Percentiles rank a stretch among this genome's conserved stretches.
These are phyloP conservation scores for Tuber microsphaerosporum DNA, from an alignment of 495 filamentous ascomycete species.

Conservation along the genomic window DNA sequence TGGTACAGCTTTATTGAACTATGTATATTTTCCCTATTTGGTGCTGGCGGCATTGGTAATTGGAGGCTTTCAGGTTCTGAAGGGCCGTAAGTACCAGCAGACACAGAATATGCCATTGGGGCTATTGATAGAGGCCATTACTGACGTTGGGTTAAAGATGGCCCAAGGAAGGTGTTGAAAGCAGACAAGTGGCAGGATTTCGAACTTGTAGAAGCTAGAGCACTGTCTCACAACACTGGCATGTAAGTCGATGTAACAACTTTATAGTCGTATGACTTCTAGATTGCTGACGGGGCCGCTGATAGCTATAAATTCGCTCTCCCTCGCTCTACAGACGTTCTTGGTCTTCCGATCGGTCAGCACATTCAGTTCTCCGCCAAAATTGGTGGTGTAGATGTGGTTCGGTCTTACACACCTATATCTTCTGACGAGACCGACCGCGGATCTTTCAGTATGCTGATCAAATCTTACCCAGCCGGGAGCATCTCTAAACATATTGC, in stretches of 20 bases:
- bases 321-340: constrained; percentile 64
- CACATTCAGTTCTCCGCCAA: constrained; percentile 89
- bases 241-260: constrained; percentile 53
- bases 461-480: constrained; percentile 92
- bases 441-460: constrained; percentile 88
- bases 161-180: constrained; percentile 71
- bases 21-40: constrained; percentile 67
- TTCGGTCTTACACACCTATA: constrained; percentile 93
- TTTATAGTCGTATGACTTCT: constrained; percentile 5
- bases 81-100: constrained; percentile 48
- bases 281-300: constrained; percentile 1
- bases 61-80: constrained; percentile 59
- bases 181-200: constrained; percentile 82
- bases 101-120: constrained; percentile 2
- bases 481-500: constrained; percentile 91
- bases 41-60: constrained; percentile 56
- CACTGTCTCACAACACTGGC: constrained; percentile 92
- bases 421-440: constrained; percentile 56
- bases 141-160: constrained; percentile 42
- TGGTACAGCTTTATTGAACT: constrained; percentile 67
- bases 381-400: constrained; percentile 77
- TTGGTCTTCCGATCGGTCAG: constrained; percentile 93
- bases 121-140: constrained; percentile 20
- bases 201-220: constrained; percentile 77
- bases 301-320: constrained; percentile 79